Conservation (phyloP, 192 early-diverging fungal genomes). For the Backusella circina region DNA sequence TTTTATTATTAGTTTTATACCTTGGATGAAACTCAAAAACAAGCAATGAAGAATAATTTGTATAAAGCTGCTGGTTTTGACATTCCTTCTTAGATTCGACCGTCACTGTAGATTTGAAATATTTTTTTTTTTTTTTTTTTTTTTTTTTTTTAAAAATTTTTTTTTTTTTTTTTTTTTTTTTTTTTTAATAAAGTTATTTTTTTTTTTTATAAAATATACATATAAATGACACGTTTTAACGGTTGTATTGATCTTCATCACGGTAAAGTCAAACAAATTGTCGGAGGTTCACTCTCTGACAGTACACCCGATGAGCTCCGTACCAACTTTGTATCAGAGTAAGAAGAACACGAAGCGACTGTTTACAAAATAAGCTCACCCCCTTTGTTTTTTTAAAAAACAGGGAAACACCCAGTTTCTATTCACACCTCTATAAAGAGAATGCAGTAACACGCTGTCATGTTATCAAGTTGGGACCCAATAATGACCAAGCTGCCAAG, state of each 20-base stretch:
- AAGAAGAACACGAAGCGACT: slow-evolving; percentile 13
- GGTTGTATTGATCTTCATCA: slow-evolving; percentile 99
- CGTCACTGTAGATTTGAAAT: not conserved
- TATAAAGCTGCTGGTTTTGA: slow-evolving; percentile 10
- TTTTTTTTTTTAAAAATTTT: not conserved
- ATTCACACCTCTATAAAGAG: slow-evolving; percentile 75
- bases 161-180: not conserved
- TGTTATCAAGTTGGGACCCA: slow-evolving; percentile 91
- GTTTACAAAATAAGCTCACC: not conserved
- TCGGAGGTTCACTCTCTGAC: slow-evolving; percentile 88
- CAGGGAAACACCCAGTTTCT: slow-evolving; percentile 75
- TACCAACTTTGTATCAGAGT: slow-evolving; percentile 93
- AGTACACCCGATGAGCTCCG: slow-evolving; percentile 50
- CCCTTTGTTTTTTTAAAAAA: too few relatives aligned
- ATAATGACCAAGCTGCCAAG: slow-evolving; percentile 82
- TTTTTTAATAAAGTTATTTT: not conserved
- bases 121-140: too few relatives aligned
- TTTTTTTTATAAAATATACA: not conserved
- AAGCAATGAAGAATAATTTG: not conserved
- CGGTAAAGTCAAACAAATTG: slow-evolving; percentile 98
- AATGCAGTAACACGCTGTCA: slow-evolving; percentile 80
- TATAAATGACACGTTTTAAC: slow-evolving; percentile 65
- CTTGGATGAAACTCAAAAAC: not conserved
- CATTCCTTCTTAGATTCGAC: not conserved
- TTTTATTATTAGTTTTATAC: not conserved